These are phyloP conservation scores for Nemania sp. DNA, from an alignment of 2,329 filamentous ascomycete species.

Conservation along the genomic window DNA sequence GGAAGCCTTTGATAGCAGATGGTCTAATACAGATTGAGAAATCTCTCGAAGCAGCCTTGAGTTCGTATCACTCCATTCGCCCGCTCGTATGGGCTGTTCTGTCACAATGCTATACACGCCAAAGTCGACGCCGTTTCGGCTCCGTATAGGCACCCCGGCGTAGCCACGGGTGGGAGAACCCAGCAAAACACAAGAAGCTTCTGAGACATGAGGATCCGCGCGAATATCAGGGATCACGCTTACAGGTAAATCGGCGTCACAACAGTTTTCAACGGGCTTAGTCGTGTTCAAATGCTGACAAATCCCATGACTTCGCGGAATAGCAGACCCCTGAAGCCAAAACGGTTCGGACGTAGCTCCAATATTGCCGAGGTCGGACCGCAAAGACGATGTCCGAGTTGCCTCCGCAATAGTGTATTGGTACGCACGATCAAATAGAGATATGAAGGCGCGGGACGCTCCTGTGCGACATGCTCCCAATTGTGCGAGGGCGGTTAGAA, in stretches of 20 bases:
- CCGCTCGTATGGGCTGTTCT: conserved; percentile 12
- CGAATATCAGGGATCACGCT: conserved; percentile 19
- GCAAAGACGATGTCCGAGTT: conserved; percentile 14
- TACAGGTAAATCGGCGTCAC: conserved; percentile 7
- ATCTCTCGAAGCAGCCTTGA: conserved; percentile 19
- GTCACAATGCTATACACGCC: conserved; percentile 20
- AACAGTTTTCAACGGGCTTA: not conserved
- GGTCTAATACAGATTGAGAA: conserved; percentile 15
- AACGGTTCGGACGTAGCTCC: not conserved
- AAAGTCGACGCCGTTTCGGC: conserved; percentile 20
- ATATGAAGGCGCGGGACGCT: conserved; percentile 23
- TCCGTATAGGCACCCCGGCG: conserved; percentile 21
- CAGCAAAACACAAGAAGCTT: conserved; percentile 9
- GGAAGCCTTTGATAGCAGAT: conserved; percentile 15
- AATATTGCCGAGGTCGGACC: not conserved
- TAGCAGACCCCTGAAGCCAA: conserved; percentile 22
- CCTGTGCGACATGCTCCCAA: conserved; percentile 19
- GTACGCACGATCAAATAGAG: conserved; percentile 18
- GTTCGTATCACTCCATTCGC: conserved; percentile 12
- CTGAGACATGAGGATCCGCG: conserved; percentile 2
- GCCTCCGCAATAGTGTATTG: conserved; percentile 22
- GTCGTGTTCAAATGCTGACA: conserved; percentile 16
- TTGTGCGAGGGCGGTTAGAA: conserved; percentile 18
- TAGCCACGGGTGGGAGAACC: conserved; percentile 11
- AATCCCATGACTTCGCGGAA: conserved; percentile 15